A percentile compares a stretch with the other conserved stretches of the same genome.
These are phyloP conservation scores for Globisporangium emineosum DNA, from an alignment of 352 stramenopile genomes.

Conservation along the genomic window DNA sequence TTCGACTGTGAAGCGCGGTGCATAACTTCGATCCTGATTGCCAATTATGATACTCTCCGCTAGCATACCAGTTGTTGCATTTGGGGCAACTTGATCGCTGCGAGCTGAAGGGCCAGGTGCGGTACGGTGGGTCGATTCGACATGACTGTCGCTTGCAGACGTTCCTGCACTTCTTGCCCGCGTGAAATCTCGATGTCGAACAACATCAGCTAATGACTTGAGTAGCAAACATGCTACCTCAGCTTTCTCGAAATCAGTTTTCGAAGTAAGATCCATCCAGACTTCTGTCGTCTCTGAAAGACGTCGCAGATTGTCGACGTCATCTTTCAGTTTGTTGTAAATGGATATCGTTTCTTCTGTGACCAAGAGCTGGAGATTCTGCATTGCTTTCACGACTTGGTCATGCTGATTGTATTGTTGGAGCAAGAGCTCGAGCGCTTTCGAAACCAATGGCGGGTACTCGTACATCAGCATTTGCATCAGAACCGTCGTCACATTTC, in stretches of 20 bases:
- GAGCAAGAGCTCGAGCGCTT: slow-evolving; percentile 66
- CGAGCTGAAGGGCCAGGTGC: background rate
- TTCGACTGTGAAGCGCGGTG: slow-evolving; percentile 28
- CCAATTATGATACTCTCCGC: background rate
- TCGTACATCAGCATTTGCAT: slow-evolving; percentile 84
- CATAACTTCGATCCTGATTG: slow-evolving; percentile 14
- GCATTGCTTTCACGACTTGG: slow-evolving; percentile 58
- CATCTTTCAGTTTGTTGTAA: slow-evolving; percentile 65
- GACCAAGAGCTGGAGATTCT: slow-evolving; percentile 59
- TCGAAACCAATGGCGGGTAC: slow-evolving; percentile 66
- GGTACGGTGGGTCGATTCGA: background rate
- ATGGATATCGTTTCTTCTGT: slow-evolving; percentile 59
- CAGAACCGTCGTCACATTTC: slow-evolving; percentile 51
- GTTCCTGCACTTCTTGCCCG: background rate
- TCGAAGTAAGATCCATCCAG: slow-evolving; percentile 79
- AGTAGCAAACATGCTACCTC: slow-evolving; percentile 43
- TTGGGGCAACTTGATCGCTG: background rate
- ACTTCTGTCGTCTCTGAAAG: slow-evolving; percentile 76
- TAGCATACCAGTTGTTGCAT: background rate
- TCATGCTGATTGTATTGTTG: slow-evolving; percentile 77
- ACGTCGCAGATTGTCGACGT: slow-evolving; percentile 56
- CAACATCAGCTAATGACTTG: slow-evolving; percentile 35
- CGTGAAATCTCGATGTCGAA: slow-evolving; percentile 17
- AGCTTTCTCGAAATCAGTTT: slow-evolving; percentile 65
- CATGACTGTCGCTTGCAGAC: background rate